phyloP scores from a whole-genome alignment of 1,139 yeast species.

The Magnusiomyces magnusii region DNA sequence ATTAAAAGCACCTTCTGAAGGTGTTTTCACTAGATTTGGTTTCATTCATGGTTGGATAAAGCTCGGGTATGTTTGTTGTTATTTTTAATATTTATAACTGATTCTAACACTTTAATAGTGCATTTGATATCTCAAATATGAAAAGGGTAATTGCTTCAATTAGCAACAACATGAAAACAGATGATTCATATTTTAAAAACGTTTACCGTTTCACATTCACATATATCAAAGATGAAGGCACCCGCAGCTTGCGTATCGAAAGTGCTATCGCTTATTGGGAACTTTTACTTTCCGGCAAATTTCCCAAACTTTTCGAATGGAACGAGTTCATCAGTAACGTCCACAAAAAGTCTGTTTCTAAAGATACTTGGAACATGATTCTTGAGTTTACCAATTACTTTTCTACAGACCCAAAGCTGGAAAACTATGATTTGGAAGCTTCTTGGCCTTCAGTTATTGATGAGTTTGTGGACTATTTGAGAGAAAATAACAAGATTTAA shows the following conservation, averaged over 20 bases:
- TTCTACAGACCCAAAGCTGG: conserved; percentile 44
- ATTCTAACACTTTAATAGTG: conserved; percentile 20
- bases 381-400: conserved; percentile 55
- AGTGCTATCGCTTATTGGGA: conserved; percentile 75
- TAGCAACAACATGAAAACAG: conserved; percentile 33
- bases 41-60: conserved; percentile 54
- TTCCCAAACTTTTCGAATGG: conserved; percentile 42
- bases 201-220: conserved; percentile 67
- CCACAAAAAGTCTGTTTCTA: conserved; percentile 45
- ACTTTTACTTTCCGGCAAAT: conserved; percentile 43
- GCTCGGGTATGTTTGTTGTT: conserved; percentile 23
- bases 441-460: conserved; percentile 94
- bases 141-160: conserved; percentile 36
- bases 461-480: conserved; percentile 57
- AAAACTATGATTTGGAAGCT: conserved; percentile 59
- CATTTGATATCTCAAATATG: conserved; percentile 45
- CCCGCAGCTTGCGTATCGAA: conserved; percentile 50
- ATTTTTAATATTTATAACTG: background rate
- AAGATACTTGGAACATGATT: conserved; percentile 83
- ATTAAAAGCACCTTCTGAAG: conserved; percentile 58
- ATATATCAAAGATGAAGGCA: conserved; percentile 55
- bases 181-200: conserved; percentile 41
- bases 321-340: conserved; percentile 39
- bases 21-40: conserved; percentile 43
- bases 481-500: conserved; percentile 6